A percentile compares a stretch with the other conserved stretches of the same genome.
Evolutionary conservation across 345 rosid species (phyloP).

Genomic region (Streptanthus diversifolius): DNA sequence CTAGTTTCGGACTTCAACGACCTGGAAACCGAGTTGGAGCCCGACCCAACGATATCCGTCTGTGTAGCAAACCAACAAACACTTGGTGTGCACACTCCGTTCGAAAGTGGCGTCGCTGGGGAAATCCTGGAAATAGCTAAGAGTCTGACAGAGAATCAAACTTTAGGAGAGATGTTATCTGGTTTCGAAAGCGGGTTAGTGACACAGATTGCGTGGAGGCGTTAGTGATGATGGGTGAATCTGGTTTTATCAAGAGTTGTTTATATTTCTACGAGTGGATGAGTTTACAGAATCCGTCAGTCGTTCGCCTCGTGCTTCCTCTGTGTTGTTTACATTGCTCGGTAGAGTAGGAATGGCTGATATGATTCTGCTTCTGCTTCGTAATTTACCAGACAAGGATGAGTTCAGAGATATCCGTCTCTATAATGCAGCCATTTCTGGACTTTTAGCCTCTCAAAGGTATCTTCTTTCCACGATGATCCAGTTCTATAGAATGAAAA

Average conservation of each 20-base stretch:
- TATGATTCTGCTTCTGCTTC: slow-evolving; percentile 48
- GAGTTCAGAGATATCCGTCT: slow-evolving; percentile 64
- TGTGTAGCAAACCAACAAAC: slow-evolving; percentile 19
- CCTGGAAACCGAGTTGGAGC: slow-evolving; percentile 22
- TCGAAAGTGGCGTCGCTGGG: slow-evolving; percentile 30
- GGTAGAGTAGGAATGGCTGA: slow-evolving; percentile 64
- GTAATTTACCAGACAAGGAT: slow-evolving; percentile 55
- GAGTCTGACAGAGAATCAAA: slow-evolving; percentile 47
- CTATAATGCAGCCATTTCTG: slow-evolving; percentile 76
- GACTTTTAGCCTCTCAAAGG: slow-evolving; percentile 61
- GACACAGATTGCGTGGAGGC: slow-evolving; percentile 51
- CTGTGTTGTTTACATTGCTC: slow-evolving; percentile 61
- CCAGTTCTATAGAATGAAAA: neutral
- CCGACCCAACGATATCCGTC: slow-evolving; percentile 4
- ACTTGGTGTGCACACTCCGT: slow-evolving; percentile 7
- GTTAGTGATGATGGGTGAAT: slow-evolving; percentile 53
- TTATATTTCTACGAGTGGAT: slow-evolving; percentile 86
- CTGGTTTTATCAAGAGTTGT: slow-evolving; percentile 48
- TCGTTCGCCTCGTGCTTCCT: slow-evolving; percentile 62
- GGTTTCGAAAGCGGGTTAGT: slow-evolving; percentile 43
- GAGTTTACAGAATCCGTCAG: slow-evolving; percentile 68
- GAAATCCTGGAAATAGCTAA: slow-evolving; percentile 56
- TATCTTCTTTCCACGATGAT: slow-evolving; percentile 11
- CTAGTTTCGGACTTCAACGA: slow-evolving; percentile 42
- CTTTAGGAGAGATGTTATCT: slow-evolving; percentile 64